A percentile compares a stretch with the other conserved stretches of the same genome.
Evolutionary conservation across 2,329 filamentous ascomycete genomes (phyloP).

Genomic region (Trichoderma polysporum): DNA sequence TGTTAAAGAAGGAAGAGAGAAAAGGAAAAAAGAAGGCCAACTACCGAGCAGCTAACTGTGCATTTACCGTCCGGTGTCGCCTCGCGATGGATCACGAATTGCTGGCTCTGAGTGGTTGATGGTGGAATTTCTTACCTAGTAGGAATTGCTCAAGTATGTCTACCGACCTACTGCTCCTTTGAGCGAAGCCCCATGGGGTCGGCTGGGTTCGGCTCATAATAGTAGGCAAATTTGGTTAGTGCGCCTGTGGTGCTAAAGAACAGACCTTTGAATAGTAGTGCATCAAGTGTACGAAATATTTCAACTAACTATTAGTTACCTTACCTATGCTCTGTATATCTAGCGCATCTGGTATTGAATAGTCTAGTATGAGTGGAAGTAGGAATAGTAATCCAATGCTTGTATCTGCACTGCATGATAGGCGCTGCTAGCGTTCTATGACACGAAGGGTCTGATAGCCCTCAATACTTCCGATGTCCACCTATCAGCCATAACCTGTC

Average conservation of each 20-base stretch:
- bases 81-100: background rate
- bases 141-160: background rate
- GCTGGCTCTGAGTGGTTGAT: background rate
- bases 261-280: background rate
- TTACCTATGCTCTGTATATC: background rate
- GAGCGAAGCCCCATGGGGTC: conserved; percentile 17
- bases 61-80: background rate
- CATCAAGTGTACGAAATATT: background rate
- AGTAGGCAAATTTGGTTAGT: conserved; percentile 6
- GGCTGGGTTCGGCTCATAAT: conserved; percentile 20
- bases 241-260: background rate
- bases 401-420: background rate
- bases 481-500: background rate
- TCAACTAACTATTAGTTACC: background rate
- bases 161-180: conserved; percentile 8
- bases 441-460: background rate
- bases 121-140: background rate
- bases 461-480: no score
- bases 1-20: background rate
- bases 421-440: background rate
- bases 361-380: no score
- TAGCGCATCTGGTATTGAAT: no score
- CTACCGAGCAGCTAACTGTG: background rate
- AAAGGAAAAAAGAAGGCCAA: background rate
- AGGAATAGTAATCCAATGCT: no score